These are phyloP conservation scores for Sarocladium strictum DNA, from an alignment of 2,329 filamentous ascomycete species.

Conservation along the genomic window DNA sequence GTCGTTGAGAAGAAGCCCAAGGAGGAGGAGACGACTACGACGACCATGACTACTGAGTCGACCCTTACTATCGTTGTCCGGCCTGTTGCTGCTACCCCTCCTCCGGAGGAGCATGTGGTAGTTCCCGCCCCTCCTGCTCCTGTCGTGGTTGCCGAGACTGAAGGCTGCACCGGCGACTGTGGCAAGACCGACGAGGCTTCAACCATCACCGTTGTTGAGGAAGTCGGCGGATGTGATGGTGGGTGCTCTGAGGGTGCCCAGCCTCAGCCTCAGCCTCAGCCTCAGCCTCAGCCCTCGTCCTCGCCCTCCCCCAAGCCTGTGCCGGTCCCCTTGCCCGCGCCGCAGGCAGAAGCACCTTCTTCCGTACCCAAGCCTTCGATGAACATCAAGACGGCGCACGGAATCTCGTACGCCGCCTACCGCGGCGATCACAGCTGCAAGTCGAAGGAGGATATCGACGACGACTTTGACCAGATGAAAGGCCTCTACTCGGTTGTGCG, in stretches of 20 bases:
- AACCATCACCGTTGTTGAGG: background rate
- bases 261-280: background rate
- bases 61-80: background rate
- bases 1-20: background rate
- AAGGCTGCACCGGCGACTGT: background rate
- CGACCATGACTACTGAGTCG: background rate
- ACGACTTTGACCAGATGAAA: slow-evolving; percentile 54
- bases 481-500: slow-evolving; percentile 58
- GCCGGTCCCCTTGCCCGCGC: background rate
- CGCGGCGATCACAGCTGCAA: slow-evolving; percentile 59
- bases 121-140: background rate
- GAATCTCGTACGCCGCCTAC: slow-evolving; percentile 45
- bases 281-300: background rate
- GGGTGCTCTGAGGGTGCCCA: background rate
- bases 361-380: background rate
- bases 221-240: background rate
- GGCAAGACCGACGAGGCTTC: background rate
- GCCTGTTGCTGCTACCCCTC: background rate
- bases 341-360: background rate
- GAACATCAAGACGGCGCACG: slow-evolving; percentile 15
- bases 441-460: slow-evolving; percentile 51
- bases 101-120: background rate
- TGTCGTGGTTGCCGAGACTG: background rate
- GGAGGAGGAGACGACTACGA: background rate
- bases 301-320: background rate